Percentiles rank a stretch among this genome's conserved stretches.
These are phyloP conservation scores for Nakazawaea siamensis DNA, from an alignment of 805 yeast genomes.

Conservation along the genomic window DNA sequence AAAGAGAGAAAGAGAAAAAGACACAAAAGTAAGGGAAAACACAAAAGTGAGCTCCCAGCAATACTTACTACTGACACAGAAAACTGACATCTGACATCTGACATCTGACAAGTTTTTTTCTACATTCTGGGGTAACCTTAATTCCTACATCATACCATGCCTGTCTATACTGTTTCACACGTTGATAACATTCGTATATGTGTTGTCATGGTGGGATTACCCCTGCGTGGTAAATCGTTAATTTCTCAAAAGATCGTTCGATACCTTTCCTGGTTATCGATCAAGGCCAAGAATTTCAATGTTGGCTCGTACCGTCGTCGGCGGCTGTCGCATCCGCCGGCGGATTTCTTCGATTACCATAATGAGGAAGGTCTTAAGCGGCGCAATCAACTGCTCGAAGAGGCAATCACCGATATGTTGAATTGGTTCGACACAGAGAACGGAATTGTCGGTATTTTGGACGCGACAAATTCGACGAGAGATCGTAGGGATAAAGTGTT, in stretches of 20 bases:
- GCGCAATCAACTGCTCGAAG: slow-evolving; percentile 60
- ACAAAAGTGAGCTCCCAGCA: too few relatives aligned
- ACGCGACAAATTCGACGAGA: slow-evolving; percentile 84
- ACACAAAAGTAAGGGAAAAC: too few relatives aligned
- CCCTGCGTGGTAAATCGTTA: slow-evolving; percentile 90
- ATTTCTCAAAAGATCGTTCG: slow-evolving; percentile 92
- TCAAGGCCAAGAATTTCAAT: slow-evolving; percentile 79
- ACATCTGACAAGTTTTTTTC: too few relatives aligned
- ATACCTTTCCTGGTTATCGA: slow-evolving; percentile 86
- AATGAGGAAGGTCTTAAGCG: slow-evolving; percentile 58
- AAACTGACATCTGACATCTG: too few relatives aligned
- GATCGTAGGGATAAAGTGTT: slow-evolving; percentile 61
- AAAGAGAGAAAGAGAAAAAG: too few relatives aligned
- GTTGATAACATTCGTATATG: slow-evolving; percentile 72
- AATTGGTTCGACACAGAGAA: slow-evolving; percentile 74
- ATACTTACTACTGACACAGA: too few relatives aligned
- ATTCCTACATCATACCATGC: slow-evolving; percentile 30
- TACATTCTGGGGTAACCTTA: not conserved
- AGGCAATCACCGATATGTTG: slow-evolving; percentile 75
- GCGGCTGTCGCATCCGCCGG: slow-evolving; percentile 53
- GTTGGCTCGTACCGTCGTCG: slow-evolving; percentile 81
- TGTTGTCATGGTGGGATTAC: slow-evolving; percentile 83
- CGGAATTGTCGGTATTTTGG: slow-evolving; percentile 88
- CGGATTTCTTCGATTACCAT: slow-evolving; percentile 66
- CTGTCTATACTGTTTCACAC: slow-evolving; percentile 48